Evolutionary conservation across 805 yeast genomes (phyloP).

Genomic region (Teunomyces stri): DNA sequence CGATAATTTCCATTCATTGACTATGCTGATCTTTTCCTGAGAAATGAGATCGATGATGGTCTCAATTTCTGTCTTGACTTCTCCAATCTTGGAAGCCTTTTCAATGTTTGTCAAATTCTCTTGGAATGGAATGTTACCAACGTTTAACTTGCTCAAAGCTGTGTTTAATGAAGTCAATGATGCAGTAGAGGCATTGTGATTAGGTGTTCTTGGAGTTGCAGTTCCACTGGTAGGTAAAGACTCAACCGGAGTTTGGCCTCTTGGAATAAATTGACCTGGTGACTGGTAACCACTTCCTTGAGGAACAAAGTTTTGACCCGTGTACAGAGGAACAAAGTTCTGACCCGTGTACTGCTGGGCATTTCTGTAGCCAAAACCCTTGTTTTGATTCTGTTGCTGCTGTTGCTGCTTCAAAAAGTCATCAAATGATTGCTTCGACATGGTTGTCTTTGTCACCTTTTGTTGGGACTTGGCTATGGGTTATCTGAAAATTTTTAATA

Average conservation of each 20-base stretch:
- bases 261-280: not conserved
- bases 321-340: not conserved
- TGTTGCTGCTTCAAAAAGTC: slow-evolving; percentile 48
- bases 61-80: slow-evolving; percentile 53
- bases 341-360: not conserved
- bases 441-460: slow-evolving; percentile 2
- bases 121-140: slow-evolving; percentile 65
- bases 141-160: slow-evolving; percentile 57
- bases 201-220: slow-evolving; percentile 32
- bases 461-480: not conserved
- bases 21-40: slow-evolving; percentile 39
- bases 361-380: slow-evolving; percentile 20
- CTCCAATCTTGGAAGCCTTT: slow-evolving; percentile 49
- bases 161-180: slow-evolving; percentile 71
- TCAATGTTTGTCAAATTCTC: slow-evolving; percentile 53
- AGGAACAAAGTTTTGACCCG: slow-evolving; percentile 1
- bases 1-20: slow-evolving; percentile 63
- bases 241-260: slow-evolving; percentile 20
- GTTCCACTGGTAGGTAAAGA: slow-evolving; percentile 37
- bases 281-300: not conserved
- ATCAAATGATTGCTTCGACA: slow-evolving; percentile 40
- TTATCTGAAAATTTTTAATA: slow-evolving; percentile 3
- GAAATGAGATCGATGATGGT: slow-evolving; percentile 48
- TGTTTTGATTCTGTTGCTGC: slow-evolving; percentile 30
- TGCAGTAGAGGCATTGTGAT: slow-evolving; percentile 53